These are phyloP conservation scores for Pachyrhizus erosus DNA, from an alignment of 306 rosid genomes.

Conservation along the genomic window DNA sequence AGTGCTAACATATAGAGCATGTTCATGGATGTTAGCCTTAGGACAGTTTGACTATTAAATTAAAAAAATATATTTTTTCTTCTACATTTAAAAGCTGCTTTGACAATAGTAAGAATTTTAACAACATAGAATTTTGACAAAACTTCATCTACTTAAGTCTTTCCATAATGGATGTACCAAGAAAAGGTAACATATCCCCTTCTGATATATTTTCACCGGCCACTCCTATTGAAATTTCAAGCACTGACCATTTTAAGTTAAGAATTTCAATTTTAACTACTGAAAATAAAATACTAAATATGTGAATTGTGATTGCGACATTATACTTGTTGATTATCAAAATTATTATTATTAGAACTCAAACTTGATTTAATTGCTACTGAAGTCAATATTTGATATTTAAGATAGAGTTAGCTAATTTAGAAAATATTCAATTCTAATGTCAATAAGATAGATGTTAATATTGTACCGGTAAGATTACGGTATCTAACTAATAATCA, in stretches of 20 bases:
- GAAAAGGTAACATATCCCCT: constrained; percentile 4
- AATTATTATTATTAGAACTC: background rate
- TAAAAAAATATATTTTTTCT: background rate
- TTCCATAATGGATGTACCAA: background rate
- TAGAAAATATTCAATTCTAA: background rate
- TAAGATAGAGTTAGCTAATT: constrained; percentile 8
- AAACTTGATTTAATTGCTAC: background rate
- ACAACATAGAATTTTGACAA: background rate
- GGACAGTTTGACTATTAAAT: background rate
- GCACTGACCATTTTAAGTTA: background rate
- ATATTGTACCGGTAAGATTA: constrained; percentile 16
- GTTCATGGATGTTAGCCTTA: background rate
- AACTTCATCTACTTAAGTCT: background rate
- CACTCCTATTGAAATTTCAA: background rate
- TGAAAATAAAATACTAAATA: background rate
- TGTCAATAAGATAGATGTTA: background rate
- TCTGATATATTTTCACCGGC: background rate
- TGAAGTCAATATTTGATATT: background rate
- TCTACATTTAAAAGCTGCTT: background rate
- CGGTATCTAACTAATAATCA: background rate
- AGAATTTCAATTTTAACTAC: background rate
- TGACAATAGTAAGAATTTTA: background rate
- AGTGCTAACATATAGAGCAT: background rate
- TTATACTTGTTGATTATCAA: constrained; percentile 31
- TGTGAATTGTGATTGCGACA: constrained; percentile 23